Base-by-base conservation (phyloP, 306 rosid genomes). In the Ochetophila trinervis region DNA sequence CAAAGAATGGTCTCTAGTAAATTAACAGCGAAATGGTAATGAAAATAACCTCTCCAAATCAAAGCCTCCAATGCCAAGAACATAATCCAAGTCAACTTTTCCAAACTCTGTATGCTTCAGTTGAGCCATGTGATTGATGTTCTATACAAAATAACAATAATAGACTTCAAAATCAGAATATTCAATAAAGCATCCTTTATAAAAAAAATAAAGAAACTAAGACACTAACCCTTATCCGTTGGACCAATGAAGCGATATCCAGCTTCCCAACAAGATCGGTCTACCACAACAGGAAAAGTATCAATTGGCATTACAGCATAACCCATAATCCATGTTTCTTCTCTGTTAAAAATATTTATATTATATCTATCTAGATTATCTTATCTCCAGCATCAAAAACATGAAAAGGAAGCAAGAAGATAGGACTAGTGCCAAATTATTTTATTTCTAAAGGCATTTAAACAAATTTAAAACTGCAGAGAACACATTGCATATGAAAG, bases 41-140 rank as follows among this genome's bases (percentile, higher is more conserved):
- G 68, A 57, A 53, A 22, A 50, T 36, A 76, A 93, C 99, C 99
- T 93, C 83, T 93, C 97, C 87, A 93, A 76, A 81, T 93, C 97
- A 79, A 87, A 93, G 48, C 99, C 99, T 42, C 99, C 99, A 42
- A 93, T 82, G 50, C 99, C 99, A 79, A 93, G 99, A 68, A 87
- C 97, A 73, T 93, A 90, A 82, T 89, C 99, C 87, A 93, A 79
- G 79, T 87, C 83, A 63, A 93, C 97, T 76, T 93, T 86, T 55
- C 99, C 99, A 81, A 74, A 93, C 78, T 90, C 84, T 48, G 99
- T 93, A 79, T 79, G 80, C 86, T 87, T 89, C 62, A 93, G 71
- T 80, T 86, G 47, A 64, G 97, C 99, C 94, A 90, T 78, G 70
- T 82, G 14, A 68, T 90, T 93, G 57, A 93, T 84, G 78, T 78